Percentiles rank a stretch among this genome's conserved stretches.
Conservation (phyloP, 768 basidiomycete genomes). For the Leucocoprinus leucothites region DNA sequence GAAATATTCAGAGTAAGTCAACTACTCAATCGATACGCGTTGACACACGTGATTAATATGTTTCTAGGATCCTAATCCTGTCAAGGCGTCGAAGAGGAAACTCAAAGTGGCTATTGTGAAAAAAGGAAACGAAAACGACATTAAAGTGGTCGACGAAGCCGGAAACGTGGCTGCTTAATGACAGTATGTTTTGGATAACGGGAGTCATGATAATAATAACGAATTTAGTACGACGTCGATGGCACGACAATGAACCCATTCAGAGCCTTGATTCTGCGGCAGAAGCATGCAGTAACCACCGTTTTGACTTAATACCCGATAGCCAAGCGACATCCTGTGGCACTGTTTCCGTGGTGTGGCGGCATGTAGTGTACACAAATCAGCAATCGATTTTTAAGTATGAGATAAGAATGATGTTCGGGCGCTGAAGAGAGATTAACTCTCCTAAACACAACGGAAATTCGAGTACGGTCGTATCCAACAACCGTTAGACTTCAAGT, state of each 20-base stretch:
- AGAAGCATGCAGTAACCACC: not conserved
- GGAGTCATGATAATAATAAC: not conserved
- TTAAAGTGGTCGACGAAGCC: constrained; percentile 10
- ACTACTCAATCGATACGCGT: not conserved
- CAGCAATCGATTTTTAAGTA: too few species aligned
- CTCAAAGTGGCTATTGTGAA: constrained; percentile 36
- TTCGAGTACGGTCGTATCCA: too few species aligned
- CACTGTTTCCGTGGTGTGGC: too few species aligned
- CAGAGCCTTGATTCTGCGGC: too few species aligned
- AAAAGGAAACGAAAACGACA: constrained; percentile 24
- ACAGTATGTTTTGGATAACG: not conserved
- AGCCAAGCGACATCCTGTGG: too few species aligned
- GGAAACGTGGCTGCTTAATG: constrained; percentile 5
- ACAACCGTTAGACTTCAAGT: too few species aligned
- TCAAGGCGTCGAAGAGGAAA: constrained; percentile 38
- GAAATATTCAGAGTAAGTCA: constrained; percentile 35
- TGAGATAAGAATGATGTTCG: too few species aligned
- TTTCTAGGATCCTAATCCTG: constrained; percentile 34
- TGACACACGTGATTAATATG: not conserved
- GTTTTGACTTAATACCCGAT: not conserved
- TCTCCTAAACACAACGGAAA: too few species aligned
- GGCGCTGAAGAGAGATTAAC: too few species aligned
- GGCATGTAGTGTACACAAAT: too few species aligned
- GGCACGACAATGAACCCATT: too few species aligned
- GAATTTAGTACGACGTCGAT: not conserved